A percentile compares a stretch with the other conserved stretches of the same genome.
These are phyloP conservation scores for Seiridium cupressi DNA, from an alignment of 2,329 filamentous ascomycete species.

Conservation along the genomic window DNA sequence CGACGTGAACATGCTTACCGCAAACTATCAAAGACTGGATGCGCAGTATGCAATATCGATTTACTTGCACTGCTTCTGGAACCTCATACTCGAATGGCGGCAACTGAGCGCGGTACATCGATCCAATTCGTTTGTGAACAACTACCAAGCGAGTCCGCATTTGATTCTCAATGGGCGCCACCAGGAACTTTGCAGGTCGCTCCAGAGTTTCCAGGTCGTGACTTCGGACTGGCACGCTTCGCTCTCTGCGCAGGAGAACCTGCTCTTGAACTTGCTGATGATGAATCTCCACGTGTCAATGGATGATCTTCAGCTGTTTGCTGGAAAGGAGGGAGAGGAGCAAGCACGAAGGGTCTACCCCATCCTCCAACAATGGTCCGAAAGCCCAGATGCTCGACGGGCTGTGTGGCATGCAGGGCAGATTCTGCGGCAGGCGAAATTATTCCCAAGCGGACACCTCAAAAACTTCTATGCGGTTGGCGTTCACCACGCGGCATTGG, in stretches of 20 bases:
- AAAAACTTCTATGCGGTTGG: conserved; percentile 68
- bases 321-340: conserved; percentile 65
- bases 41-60: conserved; percentile 55
- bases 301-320: conserved; percentile 65
- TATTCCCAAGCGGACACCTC: conserved; percentile 51
- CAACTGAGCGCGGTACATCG: conserved; percentile 52
- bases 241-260: conserved; percentile 41
- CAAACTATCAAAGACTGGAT: conserved; percentile 51
- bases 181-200: conserved; percentile 59
- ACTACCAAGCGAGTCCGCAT: conserved; percentile 36
- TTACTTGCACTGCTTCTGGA: conserved; percentile 66
- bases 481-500: conserved; percentile 66
- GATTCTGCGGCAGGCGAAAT: conserved; percentile 58
- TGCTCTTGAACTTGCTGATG: conserved; percentile 54
- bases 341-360: conserved; percentile 61
- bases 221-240: conserved; percentile 41
- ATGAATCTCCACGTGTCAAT: conserved; percentile 65
- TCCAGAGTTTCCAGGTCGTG: conserved; percentile 46
- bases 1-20: conserved; percentile 50
- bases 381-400: conserved; percentile 52
- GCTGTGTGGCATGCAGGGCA: conserved; percentile 69
- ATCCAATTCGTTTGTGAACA: conserved; percentile 45
- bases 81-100: conserved; percentile 64
- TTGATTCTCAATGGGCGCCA: conserved; percentile 54
- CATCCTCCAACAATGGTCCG: conserved; percentile 57